phyloP scores from a whole-genome alignment of 2,329 filamentous ascomycete genomes.

The Monosporascus sp. region DNA sequence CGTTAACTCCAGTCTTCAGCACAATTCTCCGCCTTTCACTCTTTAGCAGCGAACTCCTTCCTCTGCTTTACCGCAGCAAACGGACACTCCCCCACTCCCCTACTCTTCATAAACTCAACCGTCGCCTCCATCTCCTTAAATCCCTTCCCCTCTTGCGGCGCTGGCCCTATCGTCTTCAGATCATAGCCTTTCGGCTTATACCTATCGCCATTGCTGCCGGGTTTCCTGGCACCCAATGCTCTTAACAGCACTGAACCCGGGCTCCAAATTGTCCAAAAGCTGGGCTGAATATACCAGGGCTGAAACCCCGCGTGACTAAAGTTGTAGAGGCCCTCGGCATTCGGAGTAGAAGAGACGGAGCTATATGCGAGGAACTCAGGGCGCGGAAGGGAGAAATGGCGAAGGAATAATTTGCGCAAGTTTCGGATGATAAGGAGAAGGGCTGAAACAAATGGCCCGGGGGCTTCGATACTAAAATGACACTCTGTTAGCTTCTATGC shows the following conservation, averaged over 20 bases:
- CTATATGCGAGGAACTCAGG: background rate
- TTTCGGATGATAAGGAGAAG: background rate
- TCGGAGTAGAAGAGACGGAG: background rate
- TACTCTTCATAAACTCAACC: background rate
- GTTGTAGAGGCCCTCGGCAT: background rate
- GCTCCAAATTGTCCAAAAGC: background rate
- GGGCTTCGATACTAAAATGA: background rate
- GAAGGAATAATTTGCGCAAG: background rate
- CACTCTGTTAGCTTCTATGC: background rate
- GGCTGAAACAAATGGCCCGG: background rate
- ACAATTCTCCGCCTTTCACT: too few relatives aligned
- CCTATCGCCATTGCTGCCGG: background rate
- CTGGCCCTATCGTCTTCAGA: conserved; percentile 23
- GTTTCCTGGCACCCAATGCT: background rate
- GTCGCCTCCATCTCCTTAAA: conserved; percentile 27
- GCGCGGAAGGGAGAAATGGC: background rate
- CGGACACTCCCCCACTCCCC: background rate
- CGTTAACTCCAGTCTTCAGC: too few relatives aligned
- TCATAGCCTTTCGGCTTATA: conserved; percentile 39
- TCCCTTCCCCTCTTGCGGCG: conserved; percentile 15
- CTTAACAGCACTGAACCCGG: background rate
- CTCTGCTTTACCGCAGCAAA: background rate
- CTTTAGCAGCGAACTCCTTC: background rate
- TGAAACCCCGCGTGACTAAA: background rate
- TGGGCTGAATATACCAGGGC: background rate